A percentile compares a stretch with the other conserved stretches of the same genome.
These are phyloP conservation scores for Triadica sebifera DNA, from an alignment of 345 rosid genomes.

Conservation along the genomic window DNA sequence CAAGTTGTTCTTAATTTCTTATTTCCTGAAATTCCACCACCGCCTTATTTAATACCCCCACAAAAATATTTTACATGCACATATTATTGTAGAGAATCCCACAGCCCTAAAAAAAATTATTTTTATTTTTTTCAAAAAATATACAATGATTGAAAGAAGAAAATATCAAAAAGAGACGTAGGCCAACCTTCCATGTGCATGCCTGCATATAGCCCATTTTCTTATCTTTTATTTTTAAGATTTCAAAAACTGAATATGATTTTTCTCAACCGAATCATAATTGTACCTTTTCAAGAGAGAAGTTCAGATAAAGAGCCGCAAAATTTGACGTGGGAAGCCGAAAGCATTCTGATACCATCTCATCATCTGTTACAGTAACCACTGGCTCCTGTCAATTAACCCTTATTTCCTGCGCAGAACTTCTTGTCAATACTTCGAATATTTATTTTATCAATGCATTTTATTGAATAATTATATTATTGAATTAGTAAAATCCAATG, in stretches of 20 bases:
- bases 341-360: slow-evolving; percentile 11
- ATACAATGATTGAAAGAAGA: background rate
- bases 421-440: too few relatives aligned
- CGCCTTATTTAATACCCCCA: background rate
- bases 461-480: too few relatives aligned
- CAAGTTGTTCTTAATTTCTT: background rate
- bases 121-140: too few relatives aligned
- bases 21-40: background rate
- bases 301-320: slow-evolving; percentile 30
- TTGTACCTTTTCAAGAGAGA: background rate
- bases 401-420: too few relatives aligned
- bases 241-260: too few relatives aligned
- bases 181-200: background rate
- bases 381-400: background rate
- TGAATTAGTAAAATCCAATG: too few relatives aligned
- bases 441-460: too few relatives aligned
- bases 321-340: slow-evolving; percentile 38
- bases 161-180: background rate
- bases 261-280: slow-evolving; percentile 5
- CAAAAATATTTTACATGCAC: background rate
- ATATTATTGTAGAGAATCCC: background rate
- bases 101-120: background rate
- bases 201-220: background rate
- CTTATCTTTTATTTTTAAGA: too few relatives aligned
- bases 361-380: background rate